phyloP scores from a whole-genome alignment of 2,329 filamentous ascomycete species.

The Alternaria arborescens region DNA sequence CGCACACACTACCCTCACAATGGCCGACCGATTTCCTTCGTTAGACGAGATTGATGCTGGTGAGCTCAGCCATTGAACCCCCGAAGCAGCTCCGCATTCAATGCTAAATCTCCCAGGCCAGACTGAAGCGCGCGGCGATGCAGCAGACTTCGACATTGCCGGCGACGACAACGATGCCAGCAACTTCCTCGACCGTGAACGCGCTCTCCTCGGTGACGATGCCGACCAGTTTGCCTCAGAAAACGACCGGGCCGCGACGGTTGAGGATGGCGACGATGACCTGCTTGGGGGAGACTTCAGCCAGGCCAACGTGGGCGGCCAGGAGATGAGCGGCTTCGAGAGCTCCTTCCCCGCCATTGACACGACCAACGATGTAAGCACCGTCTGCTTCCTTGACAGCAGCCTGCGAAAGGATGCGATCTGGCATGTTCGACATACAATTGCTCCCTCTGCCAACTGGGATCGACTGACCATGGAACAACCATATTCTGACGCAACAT shows the following conservation, averaged over 20 bases:
- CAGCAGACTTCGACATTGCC: conserved; percentile 56
- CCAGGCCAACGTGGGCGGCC: conserved; percentile 50
- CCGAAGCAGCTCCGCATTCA: conserved; percentile 29
- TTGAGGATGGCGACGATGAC: conserved; percentile 73
- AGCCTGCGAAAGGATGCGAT: neutral
- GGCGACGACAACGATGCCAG: conserved; percentile 69
- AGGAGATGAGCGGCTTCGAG: conserved; percentile 74
- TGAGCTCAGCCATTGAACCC: conserved; percentile 44
- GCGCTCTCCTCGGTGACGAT: conserved; percentile 89
- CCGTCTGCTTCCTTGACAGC: conserved; percentile 8
- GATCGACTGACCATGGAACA: neutral
- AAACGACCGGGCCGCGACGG: conserved; percentile 72
- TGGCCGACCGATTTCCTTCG: conserved; percentile 63
- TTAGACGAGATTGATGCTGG: conserved; percentile 63
- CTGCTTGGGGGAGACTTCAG: conserved; percentile 69
- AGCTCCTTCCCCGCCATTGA: conserved; percentile 89
- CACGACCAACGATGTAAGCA: conserved; percentile 72
- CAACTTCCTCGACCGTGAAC: conserved; percentile 92
- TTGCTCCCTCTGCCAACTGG: neutral
- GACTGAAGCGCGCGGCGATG: conserved; percentile 67
- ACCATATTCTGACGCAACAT: neutral
- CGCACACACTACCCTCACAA: conserved; percentile 30
- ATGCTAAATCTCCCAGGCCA: conserved; percentile 64
- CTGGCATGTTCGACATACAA: neutral
- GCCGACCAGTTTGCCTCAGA: conserved; percentile 86